Conservation (phyloP, 495 filamentous ascomycete genomes). For the Thozetella sp. region DNA sequence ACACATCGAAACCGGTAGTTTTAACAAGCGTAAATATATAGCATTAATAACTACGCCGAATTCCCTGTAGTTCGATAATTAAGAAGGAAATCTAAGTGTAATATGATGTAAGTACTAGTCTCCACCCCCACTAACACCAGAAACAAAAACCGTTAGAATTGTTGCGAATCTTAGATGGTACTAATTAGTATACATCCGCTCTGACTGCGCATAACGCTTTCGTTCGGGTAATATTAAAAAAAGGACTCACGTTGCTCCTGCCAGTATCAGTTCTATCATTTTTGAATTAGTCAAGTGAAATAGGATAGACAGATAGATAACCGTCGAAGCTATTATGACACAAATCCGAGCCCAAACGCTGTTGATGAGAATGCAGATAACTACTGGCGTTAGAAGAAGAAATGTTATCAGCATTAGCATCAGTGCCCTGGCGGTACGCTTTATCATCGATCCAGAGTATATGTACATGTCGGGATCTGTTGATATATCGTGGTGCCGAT, state of each 20-base stretch:
- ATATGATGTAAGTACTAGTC: too few relatives aligned
- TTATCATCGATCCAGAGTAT: constrained; percentile 22
- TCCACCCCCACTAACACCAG: not conserved
- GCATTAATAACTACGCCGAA: too few relatives aligned
- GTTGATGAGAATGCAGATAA: constrained; percentile 22
- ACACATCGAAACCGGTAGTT: too few relatives aligned
- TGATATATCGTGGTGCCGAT: constrained; percentile 13
- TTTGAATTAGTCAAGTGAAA: constrained; percentile 23
- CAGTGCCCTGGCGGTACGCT: constrained; percentile 16
- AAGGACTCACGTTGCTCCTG: constrained; percentile 30
- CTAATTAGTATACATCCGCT: not conserved
- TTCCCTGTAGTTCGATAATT: too few relatives aligned
- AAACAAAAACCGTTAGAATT: not conserved
- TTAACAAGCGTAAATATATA: too few relatives aligned
- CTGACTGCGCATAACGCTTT: not conserved
- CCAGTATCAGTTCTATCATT: constrained; percentile 29
- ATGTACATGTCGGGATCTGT: constrained; percentile 23
- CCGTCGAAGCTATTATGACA: constrained; percentile 24
- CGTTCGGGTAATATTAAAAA: not conserved
- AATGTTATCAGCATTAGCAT: constrained; percentile 23
- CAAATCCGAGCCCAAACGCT: constrained; percentile 20
- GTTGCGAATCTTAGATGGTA: not conserved
- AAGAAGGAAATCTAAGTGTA: too few relatives aligned
- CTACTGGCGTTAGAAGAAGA: constrained; percentile 30
- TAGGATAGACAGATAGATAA: constrained; percentile 21